Conservation (phyloP, 495 filamentous ascomycete species). For the Cenococcum geophilum region DNA sequence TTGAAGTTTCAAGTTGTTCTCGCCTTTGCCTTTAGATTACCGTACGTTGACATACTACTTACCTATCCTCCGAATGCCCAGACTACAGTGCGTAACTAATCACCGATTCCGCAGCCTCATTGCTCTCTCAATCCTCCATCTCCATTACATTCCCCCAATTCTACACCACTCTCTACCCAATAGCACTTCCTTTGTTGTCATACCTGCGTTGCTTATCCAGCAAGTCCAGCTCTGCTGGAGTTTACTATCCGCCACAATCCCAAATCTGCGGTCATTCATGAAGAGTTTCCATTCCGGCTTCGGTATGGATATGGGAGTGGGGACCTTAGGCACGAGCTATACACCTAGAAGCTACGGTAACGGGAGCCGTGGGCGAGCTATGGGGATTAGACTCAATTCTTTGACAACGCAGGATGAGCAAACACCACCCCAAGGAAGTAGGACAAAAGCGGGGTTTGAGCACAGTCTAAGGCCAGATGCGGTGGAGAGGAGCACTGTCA, state of each 20-base stretch:
- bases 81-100: not conserved
- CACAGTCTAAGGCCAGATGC: not conserved
- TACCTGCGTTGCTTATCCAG: too few relatives aligned
- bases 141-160: slow-evolving; percentile 6
- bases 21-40: slow-evolving; percentile 27
- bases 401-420: not conserved
- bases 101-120: not conserved
- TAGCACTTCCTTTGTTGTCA: not conserved
- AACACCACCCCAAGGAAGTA: not conserved
- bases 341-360: not conserved
- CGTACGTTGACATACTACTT: slow-evolving; percentile 4
- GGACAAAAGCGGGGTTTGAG: not conserved
- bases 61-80: not conserved
- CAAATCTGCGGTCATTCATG: slow-evolving; percentile 28
- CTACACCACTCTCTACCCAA: slow-evolving; percentile 21
- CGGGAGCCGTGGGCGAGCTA: not conserved
- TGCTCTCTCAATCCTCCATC: not conserved
- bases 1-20: slow-evolving; percentile 24
- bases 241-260: slow-evolving; percentile 25
- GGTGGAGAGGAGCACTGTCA: not conserved
- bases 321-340: slow-evolving; percentile 10
- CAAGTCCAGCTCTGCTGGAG: slow-evolving; percentile 9
- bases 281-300: slow-evolving; percentile 29
- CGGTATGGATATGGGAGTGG: slow-evolving; percentile 24
- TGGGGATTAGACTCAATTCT: not conserved